Evolutionary conservation across 768 basidiomycete genomes (phyloP).

Genomic region (Lenzites betulinus): DNA sequence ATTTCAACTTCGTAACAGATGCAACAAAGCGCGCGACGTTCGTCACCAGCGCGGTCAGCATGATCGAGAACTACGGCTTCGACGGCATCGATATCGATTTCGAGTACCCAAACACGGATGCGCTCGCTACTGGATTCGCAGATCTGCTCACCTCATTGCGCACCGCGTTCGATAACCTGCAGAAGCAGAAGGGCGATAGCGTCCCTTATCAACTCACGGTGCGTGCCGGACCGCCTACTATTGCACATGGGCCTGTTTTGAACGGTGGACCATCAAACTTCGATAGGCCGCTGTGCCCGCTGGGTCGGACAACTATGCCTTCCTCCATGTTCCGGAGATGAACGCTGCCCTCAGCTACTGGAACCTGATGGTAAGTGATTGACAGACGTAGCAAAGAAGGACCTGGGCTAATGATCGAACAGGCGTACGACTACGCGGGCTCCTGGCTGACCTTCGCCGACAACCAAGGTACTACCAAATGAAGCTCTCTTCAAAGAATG

Average conservation of each 20-base stretch:
- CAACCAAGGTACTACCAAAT: slow-evolving; percentile 36
- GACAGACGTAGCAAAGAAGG: no score
- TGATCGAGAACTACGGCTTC: slow-evolving; percentile 76
- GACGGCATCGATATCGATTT: slow-evolving; percentile 83
- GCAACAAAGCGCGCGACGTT: slow-evolving; percentile 56
- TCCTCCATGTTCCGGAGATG: slow-evolving; percentile 64
- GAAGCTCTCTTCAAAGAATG: no score
- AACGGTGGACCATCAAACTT: not conserved
- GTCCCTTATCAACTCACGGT: slow-evolving; percentile 60
- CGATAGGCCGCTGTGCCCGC: slow-evolving; percentile 59
- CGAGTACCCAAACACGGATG: slow-evolving; percentile 66
- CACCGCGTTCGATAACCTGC: slow-evolving; percentile 60
- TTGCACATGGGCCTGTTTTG: not conserved
- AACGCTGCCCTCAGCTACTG: slow-evolving; percentile 68
- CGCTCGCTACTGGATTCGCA: slow-evolving; percentile 67
- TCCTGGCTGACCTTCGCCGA: slow-evolving; percentile 62
- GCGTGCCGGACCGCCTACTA: not conserved
- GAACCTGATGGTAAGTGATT: slow-evolving; percentile 69
- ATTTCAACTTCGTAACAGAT: slow-evolving; percentile 65
- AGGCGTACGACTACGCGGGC: slow-evolving; percentile 79
- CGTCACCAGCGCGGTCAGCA: slow-evolving; percentile 57
- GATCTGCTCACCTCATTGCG: slow-evolving; percentile 64
- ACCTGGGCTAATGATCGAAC: not conserved
- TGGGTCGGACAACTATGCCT: slow-evolving; percentile 58
- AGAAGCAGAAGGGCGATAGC: slow-evolving; percentile 58